Conservation (phyloP, 2,329 filamentous ascomycete species). For the Aureobasidium subglaciale region DNA sequence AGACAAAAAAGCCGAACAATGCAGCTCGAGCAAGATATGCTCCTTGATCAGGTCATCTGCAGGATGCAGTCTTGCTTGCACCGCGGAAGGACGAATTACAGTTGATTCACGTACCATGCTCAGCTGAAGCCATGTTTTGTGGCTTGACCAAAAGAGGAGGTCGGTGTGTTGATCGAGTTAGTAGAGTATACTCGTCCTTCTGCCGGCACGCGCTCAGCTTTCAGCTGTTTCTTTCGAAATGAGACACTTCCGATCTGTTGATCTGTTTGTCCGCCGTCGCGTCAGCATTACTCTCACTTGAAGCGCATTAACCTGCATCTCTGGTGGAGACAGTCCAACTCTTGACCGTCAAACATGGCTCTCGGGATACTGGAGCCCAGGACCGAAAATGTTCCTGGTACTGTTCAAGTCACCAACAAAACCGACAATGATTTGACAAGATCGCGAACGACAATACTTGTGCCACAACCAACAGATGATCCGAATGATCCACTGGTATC, state of each 20-base stretch:
- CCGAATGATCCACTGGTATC: slow-evolving; percentile 76
- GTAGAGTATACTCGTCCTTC: neutral
- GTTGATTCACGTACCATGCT: neutral
- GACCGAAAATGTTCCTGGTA: slow-evolving; percentile 64
- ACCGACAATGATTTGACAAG: slow-evolving; percentile 17
- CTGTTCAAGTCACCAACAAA: slow-evolving; percentile 29
- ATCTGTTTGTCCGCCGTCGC: neutral
- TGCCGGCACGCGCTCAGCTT: neutral
- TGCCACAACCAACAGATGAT: slow-evolving; percentile 85
- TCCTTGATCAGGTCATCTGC: neutral
- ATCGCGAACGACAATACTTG: slow-evolving; percentile 51
- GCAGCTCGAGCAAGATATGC: neutral
- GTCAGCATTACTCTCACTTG: neutral
- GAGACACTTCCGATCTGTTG: neutral
- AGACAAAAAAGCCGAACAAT: neutral
- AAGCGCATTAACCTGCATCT: neutral
- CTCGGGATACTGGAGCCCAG: slow-evolving; percentile 67
- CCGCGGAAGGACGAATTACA: neutral
- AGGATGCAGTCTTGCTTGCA: neutral
- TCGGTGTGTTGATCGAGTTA: neutral
- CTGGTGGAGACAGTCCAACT: neutral
- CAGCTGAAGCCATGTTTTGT: slow-evolving; percentile 11
- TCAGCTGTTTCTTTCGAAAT: neutral
- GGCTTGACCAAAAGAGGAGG: neutral
- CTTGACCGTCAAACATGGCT: slow-evolving; percentile 50